These are phyloP conservation scores for Gonapodya sp. DNA, from an alignment of 192 early-diverging fungal species.

Conservation along the genomic window DNA sequence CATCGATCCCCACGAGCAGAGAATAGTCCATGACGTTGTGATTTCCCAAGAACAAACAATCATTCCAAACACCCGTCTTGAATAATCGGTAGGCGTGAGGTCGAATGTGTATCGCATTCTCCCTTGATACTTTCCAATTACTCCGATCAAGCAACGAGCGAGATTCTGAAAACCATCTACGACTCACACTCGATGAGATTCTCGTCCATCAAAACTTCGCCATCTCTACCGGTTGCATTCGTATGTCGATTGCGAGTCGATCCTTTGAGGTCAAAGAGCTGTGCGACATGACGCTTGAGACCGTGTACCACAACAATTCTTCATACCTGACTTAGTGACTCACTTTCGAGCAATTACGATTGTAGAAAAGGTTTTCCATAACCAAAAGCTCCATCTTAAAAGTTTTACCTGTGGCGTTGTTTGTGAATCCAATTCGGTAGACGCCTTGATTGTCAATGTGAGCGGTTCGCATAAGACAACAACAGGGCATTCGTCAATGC, in stretches of 20 bases:
- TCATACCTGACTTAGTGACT: background rate
- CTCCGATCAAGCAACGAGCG: background rate
- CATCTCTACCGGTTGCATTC: slow-evolving; percentile 68
- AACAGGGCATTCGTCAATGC: too few species aligned
- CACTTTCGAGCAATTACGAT: slow-evolving; percentile 65
- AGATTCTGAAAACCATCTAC: background rate
- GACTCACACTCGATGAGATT: slow-evolving; percentile 77
- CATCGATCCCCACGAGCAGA: slow-evolving; percentile 87
- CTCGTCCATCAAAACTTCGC: slow-evolving; percentile 86
- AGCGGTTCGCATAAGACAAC: background rate
- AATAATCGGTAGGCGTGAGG: slow-evolving; percentile 82
- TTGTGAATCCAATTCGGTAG: slow-evolving; percentile 82
- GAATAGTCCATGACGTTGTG: slow-evolving; percentile 98
- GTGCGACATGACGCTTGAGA: slow-evolving; percentile 15
- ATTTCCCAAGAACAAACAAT: slow-evolving; percentile 86
- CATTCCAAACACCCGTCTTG: slow-evolving; percentile 78
- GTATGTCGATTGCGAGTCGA: slow-evolving; percentile 92
- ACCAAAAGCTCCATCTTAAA: slow-evolving; percentile 85
- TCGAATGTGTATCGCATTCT: slow-evolving; percentile 83
- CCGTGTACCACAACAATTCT: background rate
- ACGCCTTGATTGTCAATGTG: slow-evolving; percentile 42
- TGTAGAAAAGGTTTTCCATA: slow-evolving; percentile 94
- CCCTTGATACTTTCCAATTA: background rate
- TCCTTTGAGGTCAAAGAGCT: slow-evolving; percentile 88
- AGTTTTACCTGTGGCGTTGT: slow-evolving; percentile 66